Evolutionary conservation across 192 early-diverging fungal species (phyloP).

Genomic region (Diversispora eburnea): DNA sequence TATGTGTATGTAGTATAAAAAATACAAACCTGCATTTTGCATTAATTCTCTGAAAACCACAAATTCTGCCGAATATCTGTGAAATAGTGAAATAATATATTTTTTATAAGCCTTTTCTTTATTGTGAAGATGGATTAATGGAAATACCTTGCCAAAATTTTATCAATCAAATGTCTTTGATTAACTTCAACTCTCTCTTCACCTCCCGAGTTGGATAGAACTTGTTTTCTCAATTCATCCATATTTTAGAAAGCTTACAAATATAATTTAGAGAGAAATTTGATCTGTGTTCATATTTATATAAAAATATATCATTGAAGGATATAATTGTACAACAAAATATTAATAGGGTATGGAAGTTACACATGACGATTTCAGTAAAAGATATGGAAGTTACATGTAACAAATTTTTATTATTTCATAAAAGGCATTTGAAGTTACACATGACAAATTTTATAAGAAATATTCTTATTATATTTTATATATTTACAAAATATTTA

Average conservation of each 20-base stretch:
- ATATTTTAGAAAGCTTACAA: slow-evolving; percentile 25
- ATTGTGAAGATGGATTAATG: slow-evolving; percentile 6
- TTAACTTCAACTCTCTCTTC: slow-evolving; percentile 77
- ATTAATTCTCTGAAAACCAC: slow-evolving; percentile 80
- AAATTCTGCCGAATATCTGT: slow-evolving; percentile 77
- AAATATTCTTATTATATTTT: too few relatives aligned
- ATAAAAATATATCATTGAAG: too few relatives aligned
- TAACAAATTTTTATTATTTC: too few relatives aligned
- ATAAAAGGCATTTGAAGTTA: too few relatives aligned
- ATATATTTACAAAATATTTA: too few relatives aligned
- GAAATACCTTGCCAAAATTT: slow-evolving; percentile 70
- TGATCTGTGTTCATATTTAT: too few relatives aligned
- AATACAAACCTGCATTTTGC: slow-evolving; percentile 54
- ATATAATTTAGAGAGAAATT: background rate
- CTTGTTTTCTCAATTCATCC: slow-evolving; percentile 44
- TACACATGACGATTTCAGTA: too few relatives aligned
- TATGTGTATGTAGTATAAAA: background rate
- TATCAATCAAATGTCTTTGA: slow-evolving; percentile 88
- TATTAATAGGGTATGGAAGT: too few relatives aligned
- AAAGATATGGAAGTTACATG: too few relatives aligned
- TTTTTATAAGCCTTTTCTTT: background rate
- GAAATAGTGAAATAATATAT: background rate
- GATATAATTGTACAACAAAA: too few relatives aligned
- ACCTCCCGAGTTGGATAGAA: slow-evolving; percentile 40
- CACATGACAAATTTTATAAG: too few relatives aligned